phyloP scores from a whole-genome alignment of 2,329 filamentous ascomycete genomes.

The Colletotrichum limetticola region DNA sequence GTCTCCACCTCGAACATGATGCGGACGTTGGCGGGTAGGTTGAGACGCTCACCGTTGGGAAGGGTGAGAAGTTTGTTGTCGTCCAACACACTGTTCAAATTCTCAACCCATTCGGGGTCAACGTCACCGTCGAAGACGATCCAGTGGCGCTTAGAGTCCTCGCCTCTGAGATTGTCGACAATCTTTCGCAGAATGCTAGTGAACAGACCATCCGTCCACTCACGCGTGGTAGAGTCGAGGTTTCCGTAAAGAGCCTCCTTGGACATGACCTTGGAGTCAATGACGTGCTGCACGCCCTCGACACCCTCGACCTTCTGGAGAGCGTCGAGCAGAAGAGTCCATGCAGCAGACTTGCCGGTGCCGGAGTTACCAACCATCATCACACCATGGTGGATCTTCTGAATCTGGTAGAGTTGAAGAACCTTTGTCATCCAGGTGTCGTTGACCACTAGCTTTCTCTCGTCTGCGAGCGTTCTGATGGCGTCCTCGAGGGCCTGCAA shows the following conservation, averaged over 20 bases:
- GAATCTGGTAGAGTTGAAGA: conserved; percentile 96
- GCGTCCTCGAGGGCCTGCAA: conserved; percentile 82
- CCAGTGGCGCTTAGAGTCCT: conserved; percentile 97
- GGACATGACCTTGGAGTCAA: conserved; percentile 99
- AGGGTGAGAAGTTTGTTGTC: conserved; percentile 98
- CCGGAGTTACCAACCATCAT: conserved; percentile 99
- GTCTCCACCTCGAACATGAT: conserved; percentile 99
- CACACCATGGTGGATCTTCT: conserved; percentile 97
- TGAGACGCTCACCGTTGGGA: conserved; percentile 97
- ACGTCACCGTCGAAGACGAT: conserved; percentile 99
- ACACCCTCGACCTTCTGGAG: conserved; percentile 90
- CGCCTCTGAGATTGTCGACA: conserved; percentile 96
- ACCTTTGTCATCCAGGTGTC: conserved; percentile 98
- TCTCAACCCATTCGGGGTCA: conserved; percentile 99
- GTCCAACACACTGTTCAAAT: conserved; percentile 98
- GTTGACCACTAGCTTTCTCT: conserved; percentile 88
- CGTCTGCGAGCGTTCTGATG: conserved; percentile 83
- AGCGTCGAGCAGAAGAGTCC: conserved; percentile 91
- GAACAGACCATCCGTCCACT: conserved; percentile 99
- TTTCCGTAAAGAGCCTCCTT: conserved; percentile 98
- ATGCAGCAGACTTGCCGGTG: conserved; percentile 95
- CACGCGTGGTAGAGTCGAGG: conserved; percentile 93
- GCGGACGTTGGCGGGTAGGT: conserved; percentile 91
- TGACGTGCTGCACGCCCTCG: conserved; percentile 96
- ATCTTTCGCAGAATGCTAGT: conserved; percentile 98